Base-by-base conservation (phyloP, 768 basidiomycete genomes). In the Holtermanniella nyarrowii region DNA sequence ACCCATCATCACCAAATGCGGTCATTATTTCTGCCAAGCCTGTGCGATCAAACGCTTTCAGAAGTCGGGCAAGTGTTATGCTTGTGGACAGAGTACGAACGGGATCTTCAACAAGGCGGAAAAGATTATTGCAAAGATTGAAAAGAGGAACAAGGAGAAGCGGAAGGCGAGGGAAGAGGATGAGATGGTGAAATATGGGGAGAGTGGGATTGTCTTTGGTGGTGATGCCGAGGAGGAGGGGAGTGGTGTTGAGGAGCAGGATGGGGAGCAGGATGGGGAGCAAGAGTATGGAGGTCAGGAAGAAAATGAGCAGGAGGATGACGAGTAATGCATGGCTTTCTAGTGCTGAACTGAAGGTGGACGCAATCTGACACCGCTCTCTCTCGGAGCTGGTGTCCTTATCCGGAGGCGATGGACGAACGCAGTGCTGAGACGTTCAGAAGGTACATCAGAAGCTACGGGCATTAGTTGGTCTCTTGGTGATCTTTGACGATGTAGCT, bases 41-140 rank as follows among this genome's bases (percentile, higher is more conserved):
- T 97, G 95, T 69, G 95, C 95, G 23, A 89, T 97, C 74, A 88
- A 88, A 71, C 80, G 95, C 46, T 97, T 84, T 62, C 82, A 83
- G 37, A 93, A 84, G 76, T 96, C 88, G 42, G 62, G 65, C 4
- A 96, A 90, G 73, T 99, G 95, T 61, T 78, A 88, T 48, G 95
- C 91, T 10, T 99, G 95, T 66, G 86, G 89, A 45, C 80, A 87
- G 12, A 80, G 89, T 0, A 97, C 95, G 0, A 86, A 83, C 14
- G 95, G 93, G 1, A 91, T 97, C 59, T 99, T 97, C 77, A 97
- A 97, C 71, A 73, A 72, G 58, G 46, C 91, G 85, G 43, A 90
- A 86, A 95, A 95, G 74, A 80, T 97, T 49, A 79, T 99, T 41
- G 84, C 84, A 57, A 91, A 86, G 76, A 72, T 86, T 72, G 82